Evolutionary conservation across 306 rosid genomes (phyloP).

Genomic region (Vigna trinervia): DNA sequence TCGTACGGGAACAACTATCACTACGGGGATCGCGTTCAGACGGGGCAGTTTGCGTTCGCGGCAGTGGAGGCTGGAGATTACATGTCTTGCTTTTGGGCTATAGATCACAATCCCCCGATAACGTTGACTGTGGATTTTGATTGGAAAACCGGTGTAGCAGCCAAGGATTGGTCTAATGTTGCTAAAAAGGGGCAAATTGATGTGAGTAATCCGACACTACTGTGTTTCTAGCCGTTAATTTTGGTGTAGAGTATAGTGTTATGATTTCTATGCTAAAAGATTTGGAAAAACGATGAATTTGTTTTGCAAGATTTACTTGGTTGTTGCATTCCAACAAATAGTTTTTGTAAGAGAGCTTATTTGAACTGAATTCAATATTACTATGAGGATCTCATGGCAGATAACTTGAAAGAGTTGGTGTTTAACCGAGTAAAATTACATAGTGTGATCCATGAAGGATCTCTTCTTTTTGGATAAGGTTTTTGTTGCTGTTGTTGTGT

Average conservation of each 20-base stretch:
- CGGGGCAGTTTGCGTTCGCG: conserved; percentile 74
- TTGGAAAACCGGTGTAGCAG: conserved; percentile 92
- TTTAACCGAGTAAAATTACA: not conserved
- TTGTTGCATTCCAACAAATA: not conserved
- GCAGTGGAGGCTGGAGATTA: conserved; percentile 87
- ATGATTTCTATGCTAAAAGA: conserved; percentile 11
- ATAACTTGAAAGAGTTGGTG: not conserved
- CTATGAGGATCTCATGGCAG: not conserved
- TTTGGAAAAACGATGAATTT: too few relatives aligned
- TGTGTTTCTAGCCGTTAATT: not conserved
- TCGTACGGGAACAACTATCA: conserved; percentile 75
- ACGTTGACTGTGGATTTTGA: conserved; percentile 82
- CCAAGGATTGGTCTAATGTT: conserved; percentile 94
- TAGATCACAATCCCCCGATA: conserved; percentile 61
- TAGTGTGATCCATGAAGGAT: not conserved
- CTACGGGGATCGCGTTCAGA: conserved; percentile 66
- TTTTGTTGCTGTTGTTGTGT: conserved; percentile 1
- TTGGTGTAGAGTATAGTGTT: conserved; percentile 20
- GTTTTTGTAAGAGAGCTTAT: conserved; percentile 24
- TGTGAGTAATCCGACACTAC: conserved; percentile 61
- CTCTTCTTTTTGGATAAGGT: not conserved
- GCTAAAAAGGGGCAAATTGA: conserved; percentile 95
- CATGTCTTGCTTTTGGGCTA: conserved; percentile 89
- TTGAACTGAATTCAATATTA: conserved; percentile 9
- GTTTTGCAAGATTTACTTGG: not conserved